Evolutionary conservation across 305 asterid species (phyloP).

Genomic region (Solanum aculeatissimum): DNA sequence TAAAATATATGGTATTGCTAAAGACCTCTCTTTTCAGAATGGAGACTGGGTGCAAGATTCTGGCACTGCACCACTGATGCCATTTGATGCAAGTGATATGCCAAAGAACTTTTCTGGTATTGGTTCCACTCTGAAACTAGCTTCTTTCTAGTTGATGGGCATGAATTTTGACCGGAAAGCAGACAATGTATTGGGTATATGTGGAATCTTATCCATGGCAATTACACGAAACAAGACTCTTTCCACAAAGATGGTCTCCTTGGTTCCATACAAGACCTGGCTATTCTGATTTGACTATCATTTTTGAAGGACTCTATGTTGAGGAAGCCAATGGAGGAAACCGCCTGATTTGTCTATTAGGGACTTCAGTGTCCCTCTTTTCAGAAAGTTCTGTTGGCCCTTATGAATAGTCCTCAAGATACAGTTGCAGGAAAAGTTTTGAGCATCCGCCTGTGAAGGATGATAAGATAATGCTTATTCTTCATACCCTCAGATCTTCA

Average conservation of each 20-base stretch:
- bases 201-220: background rate
- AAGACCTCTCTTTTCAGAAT: constrained; percentile 6
- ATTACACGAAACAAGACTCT: constrained; percentile 1
- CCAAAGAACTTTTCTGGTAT: background rate
- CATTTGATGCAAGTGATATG: constrained; percentile 10
- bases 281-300: constrained; percentile 1
- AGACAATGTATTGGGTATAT: background rate
- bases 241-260: background rate
- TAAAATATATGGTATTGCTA: background rate
- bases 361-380: constrained; percentile 1
- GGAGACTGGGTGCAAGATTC: constrained; percentile 10
- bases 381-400: background rate
- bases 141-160: constrained; percentile 1
- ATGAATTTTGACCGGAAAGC: background rate
- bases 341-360: constrained; percentile 3
- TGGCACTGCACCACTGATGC: constrained; percentile 1
- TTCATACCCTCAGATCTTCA: constrained; percentile 2
- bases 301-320: constrained; percentile 10
- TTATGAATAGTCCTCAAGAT: background rate
- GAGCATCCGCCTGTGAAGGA: background rate
- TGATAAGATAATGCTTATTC: constrained; percentile 1
- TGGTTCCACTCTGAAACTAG: background rate
- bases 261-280: constrained; percentile 6
- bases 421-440: background rate
- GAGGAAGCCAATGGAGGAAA: background rate